Percentiles rank a stretch among this genome's conserved stretches.
Evolutionary conservation across 2,329 filamentous ascomycete species (phyloP).

Genomic region (Botrytis byssoidea): DNA sequence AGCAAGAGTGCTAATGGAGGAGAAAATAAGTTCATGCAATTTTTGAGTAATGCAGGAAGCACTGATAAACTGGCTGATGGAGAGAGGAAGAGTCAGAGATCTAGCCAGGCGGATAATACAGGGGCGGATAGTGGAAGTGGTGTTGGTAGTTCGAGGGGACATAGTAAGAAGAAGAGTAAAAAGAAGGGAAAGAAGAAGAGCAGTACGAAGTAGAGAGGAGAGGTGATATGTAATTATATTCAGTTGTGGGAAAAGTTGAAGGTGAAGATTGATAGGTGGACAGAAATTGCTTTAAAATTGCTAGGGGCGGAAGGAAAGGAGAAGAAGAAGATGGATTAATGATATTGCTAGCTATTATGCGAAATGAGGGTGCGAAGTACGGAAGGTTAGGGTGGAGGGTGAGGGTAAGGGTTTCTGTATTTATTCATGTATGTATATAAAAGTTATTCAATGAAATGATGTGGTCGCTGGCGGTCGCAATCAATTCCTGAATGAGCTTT

Average conservation of each 20-base stretch:
- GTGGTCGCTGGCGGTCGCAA: neutral
- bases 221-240: neutral
- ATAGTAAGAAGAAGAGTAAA: slow-evolving; percentile 8
- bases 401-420: neutral
- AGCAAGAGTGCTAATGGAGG: neutral
- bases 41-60: slow-evolving; percentile 8
- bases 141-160: neutral
- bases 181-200: slow-evolving; percentile 14
- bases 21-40: slow-evolving; percentile 3
- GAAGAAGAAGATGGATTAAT: slow-evolving; percentile 9
- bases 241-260: neutral
- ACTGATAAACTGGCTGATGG: slow-evolving; percentile 4
- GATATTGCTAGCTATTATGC: neutral
- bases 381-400: no score
- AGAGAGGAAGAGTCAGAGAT: neutral
- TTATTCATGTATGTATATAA: slow-evolving; percentile 6
- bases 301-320: neutral
- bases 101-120: slow-evolving; percentile 11
- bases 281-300: neutral
- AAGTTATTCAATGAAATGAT: neutral
- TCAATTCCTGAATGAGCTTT: neutral
- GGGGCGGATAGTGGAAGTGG: neutral
- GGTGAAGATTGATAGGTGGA: neutral
- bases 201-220: neutral
- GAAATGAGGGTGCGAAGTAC: neutral